Base-by-base conservation (phyloP, 208 protist species). In the Eutreptiella sp. region DNA sequence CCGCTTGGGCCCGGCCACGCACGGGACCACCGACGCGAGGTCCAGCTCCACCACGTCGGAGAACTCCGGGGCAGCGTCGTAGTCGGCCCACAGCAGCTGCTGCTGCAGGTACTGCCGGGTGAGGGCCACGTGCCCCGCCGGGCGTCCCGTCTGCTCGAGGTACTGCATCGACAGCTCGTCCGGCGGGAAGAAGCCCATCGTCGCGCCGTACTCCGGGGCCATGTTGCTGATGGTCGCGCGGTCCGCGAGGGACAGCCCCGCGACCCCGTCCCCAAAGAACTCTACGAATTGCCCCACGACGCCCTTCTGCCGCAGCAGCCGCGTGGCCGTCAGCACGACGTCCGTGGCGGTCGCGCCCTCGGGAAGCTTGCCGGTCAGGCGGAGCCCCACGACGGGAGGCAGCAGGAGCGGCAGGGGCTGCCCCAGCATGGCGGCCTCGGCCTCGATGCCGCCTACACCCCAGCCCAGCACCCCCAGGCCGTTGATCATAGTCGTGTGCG, bases 211-310 rank as follows among this genome's bases (percentile, higher is more conserved):
- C 34, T 87, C 81, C 38, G 73, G 76, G 14, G 77, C 65, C 81
- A 87, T 87, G 60, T 83, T 82, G 23, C 75, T 54, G 29, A 85
- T 81, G 11, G 79, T 84, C 9, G 66, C 48, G 43, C 77, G 70
- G 60, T 81, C 75, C 31, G 70, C 73, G 9, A 85, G 53, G 7
- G 71, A 77, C 1, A 85, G 57, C 26, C 67, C 28, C 21, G 60
- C 34, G 4, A 80, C 69, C 60, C 75, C 79, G 16, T 46, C 32
- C 23, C 81, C 81, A 41, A 63, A 83, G 52, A 87, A 87, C 65
- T 87, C 81, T 1, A 87, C 81, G 55, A 82, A 85, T 38, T 80
- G 81, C 28, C 78, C 76, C n/a, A 80, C 80, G 36, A 87, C 73
- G 32, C 73, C 75, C 35, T 72, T 66, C 28, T 68, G 52, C 29